Conservation (phyloP, 2,329 filamentous ascomycete species). For the Leptographium procerum region DNA sequence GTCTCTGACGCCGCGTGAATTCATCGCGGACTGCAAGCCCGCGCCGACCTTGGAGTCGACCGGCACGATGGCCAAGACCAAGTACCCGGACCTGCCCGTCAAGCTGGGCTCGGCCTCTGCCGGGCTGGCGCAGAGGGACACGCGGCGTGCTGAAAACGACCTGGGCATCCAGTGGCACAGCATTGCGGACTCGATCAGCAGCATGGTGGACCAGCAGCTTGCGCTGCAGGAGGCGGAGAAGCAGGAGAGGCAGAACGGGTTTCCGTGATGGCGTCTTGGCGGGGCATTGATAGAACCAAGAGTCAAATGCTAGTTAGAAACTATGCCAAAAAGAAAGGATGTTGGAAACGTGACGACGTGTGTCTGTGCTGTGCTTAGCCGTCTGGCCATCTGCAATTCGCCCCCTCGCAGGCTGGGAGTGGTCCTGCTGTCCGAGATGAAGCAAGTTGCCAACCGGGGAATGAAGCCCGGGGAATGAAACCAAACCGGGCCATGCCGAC, state of each 20-base stretch:
- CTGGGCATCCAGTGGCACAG: neutral
- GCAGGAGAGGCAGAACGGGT: neutral
- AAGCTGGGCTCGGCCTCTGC: neutral
- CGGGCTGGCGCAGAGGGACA: neutral
- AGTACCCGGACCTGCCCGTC: neutral
- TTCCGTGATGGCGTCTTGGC: no score
- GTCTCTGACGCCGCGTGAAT: neutral
- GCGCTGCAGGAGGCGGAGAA: neutral
- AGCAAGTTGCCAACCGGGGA: no score
- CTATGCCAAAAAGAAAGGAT: no score
- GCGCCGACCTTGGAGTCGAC: neutral
- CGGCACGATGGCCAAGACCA: neutral
- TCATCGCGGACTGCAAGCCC: neutral
- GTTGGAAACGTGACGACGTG: no score
- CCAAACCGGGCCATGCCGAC: no score
- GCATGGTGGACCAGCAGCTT: neutral
- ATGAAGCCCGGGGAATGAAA: no score
- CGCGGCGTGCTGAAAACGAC: neutral
- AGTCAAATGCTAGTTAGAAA: no score
- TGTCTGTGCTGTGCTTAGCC: no score
- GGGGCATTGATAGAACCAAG: no score
- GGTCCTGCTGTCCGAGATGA: no score
- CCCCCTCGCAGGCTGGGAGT: no score
- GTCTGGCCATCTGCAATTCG: no score
- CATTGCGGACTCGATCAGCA: neutral